phyloP scores from a whole-genome alignment of 2,329 filamentous ascomycete species.

The Beauveria sp. region DNA sequence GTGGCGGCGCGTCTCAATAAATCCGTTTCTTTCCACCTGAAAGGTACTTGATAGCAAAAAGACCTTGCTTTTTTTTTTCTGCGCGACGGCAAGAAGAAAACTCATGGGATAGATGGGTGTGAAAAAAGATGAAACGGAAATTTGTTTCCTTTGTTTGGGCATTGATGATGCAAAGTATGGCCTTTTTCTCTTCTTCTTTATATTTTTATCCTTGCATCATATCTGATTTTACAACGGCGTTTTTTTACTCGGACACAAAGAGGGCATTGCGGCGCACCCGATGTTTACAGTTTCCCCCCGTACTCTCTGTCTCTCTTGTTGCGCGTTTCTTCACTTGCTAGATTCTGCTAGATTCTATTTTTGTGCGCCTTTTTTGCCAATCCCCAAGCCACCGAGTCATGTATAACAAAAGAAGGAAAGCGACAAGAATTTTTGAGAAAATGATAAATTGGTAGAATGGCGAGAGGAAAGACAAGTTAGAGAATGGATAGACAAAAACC shows the following conservation, averaged over 20 bases:
- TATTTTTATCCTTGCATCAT: slow-evolving; percentile 10
- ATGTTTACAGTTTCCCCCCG: not conserved
- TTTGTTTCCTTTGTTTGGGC: slow-evolving; percentile 6
- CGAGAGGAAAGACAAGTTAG: not conserved
- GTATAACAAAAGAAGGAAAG: slow-evolving; percentile 3
- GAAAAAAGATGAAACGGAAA: not conserved
- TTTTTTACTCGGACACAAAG: slow-evolving; percentile 5
- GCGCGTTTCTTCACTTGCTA: not conserved
- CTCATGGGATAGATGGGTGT: not conserved
- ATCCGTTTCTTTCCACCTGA: not conserved
- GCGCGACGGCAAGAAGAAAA: not conserved
- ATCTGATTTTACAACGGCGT: slow-evolving; percentile 7
- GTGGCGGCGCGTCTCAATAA: slow-evolving; percentile 20
- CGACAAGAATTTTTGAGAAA: not conserved
- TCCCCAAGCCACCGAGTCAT: not conserved
- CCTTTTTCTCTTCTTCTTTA: slow-evolving; percentile 8
- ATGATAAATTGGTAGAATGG: not conserved
- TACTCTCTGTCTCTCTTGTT: not conserved
- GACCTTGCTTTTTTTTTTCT: not conserved
- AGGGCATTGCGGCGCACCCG: slow-evolving; percentile 9
- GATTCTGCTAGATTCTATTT: not conserved
- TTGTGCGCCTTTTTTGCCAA: not conserved
- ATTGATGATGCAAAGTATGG: slow-evolving; percentile 7
- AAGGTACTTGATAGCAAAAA: not conserved
- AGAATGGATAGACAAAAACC: slow-evolving; percentile 2